These are phyloP conservation scores for Curvularia spicifera DNA, from an alignment of 2,329 filamentous ascomycete genomes.

Conservation along the genomic window DNA sequence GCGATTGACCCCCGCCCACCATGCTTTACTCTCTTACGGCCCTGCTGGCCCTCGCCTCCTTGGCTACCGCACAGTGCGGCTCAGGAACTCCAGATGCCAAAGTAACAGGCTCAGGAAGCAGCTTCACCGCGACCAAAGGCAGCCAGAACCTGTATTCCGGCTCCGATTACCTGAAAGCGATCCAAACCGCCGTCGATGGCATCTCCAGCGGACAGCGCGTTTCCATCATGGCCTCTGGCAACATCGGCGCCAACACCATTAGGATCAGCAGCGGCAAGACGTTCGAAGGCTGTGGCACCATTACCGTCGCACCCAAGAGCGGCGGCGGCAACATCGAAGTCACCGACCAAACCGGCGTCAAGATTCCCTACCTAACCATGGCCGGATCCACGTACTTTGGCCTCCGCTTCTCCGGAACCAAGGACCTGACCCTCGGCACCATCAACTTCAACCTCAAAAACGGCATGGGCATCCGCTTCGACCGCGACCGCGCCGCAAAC, in stretches of 20 bases:
- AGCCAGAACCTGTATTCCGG: constrained; percentile 59
- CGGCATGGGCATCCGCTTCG: constrained; percentile 64
- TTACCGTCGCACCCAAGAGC: constrained; percentile 53
- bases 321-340: constrained; percentile 63
- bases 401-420: constrained; percentile 61
- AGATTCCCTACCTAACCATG: constrained; percentile 64
- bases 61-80: constrained; percentile 55
- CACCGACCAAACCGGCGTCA: constrained; percentile 56
- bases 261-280: constrained; percentile 60
- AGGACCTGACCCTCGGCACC: constrained; percentile 56
- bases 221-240: constrained; percentile 61
- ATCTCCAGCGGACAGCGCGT: constrained; percentile 61
- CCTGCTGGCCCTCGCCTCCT: constrained; percentile 52
- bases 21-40: constrained; percentile 53
- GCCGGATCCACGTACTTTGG: constrained; percentile 66
- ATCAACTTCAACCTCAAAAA: constrained; percentile 63
- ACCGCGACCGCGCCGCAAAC: constrained; percentile 61
- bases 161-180: constrained; percentile 61
- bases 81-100: constrained; percentile 55
- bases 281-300: constrained; percentile 66
- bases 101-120: constrained; percentile 57
- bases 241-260: constrained; percentile 62
- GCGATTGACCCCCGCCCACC: constrained; percentile 3
- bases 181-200: constrained; percentile 62
- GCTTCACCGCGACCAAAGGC: constrained; percentile 56